Percentiles rank a stretch among this genome's conserved stretches.
Conservation (phyloP, 192 early-diverging fungal genomes). For the Linnemannia exigua region DNA sequence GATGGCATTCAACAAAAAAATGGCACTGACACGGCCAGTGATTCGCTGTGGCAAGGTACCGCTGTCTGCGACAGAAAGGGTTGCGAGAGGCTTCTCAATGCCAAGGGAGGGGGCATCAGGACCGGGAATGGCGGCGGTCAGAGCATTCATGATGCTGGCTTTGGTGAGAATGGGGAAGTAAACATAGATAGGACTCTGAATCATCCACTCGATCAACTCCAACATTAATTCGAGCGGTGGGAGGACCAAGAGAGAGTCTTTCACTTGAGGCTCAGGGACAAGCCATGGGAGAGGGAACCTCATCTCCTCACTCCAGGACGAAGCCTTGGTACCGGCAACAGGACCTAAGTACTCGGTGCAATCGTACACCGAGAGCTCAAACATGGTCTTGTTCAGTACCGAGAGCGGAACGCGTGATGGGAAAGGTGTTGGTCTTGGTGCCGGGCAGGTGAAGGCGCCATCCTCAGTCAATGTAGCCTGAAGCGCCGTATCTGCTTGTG, state of each 20-base stretch:
- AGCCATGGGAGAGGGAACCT: conserved; percentile 52
- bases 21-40: conserved; percentile 50
- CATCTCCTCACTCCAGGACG: conserved; percentile 51
- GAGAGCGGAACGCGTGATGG: conserved; percentile 44
- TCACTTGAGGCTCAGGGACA: conserved; percentile 44
- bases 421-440: conserved; percentile 28
- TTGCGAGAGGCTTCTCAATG: neutral
- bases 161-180: conserved; percentile 48
- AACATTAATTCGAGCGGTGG: conserved; percentile 40
- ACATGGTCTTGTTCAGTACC: conserved; percentile 53
- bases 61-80: neutral
- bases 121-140: conserved; percentile 24
- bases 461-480: conserved; percentile 36
- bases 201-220: conserved; percentile 54
- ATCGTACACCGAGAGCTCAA: conserved; percentile 54
- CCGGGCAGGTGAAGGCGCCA: conserved; percentile 36
- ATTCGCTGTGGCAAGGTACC: conserved; percentile 32
- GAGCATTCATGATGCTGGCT: conserved; percentile 49
- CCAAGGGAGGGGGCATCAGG: conserved; percentile 16
- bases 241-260: conserved; percentile 30
- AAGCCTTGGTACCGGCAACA: conserved; percentile 41
- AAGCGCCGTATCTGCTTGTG: neutral
- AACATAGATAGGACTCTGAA: conserved; percentile 40
- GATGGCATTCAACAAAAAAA: conserved; percentile 49
- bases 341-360: conserved; percentile 47